Conservation (phyloP, 768 basidiomycete genomes). For the Gymnopilus junonius region DNA sequence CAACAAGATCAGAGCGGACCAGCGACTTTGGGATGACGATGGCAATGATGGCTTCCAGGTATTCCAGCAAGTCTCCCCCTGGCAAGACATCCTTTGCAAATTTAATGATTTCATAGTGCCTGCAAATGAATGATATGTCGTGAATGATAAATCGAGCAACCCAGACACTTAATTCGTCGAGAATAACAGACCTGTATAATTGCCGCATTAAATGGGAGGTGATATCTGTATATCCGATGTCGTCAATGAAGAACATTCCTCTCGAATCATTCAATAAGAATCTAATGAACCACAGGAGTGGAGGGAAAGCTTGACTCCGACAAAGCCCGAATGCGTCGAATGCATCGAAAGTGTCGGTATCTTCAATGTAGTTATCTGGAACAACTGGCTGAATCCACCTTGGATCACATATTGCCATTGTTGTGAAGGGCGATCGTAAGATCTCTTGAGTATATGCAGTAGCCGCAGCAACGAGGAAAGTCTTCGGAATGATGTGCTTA, state of each 20-base stretch:
- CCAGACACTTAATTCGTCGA: too few species aligned
- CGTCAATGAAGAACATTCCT: not conserved
- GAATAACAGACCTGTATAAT: not conserved
- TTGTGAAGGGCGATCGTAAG: too few species aligned
- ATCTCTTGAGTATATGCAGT: too few species aligned
- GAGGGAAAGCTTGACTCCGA: not conserved
- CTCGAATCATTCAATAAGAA: not conserved
- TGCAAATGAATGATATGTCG: not conserved
- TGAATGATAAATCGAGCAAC: not conserved
- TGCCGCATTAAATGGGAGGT: not conserved
- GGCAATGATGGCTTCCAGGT: not conserved
- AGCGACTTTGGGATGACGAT: not conserved
- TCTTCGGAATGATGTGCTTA: too few species aligned
- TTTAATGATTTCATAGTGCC: not conserved
- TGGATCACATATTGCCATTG: too few species aligned
- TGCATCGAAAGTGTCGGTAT: too few species aligned
- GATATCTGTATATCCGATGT: not conserved
- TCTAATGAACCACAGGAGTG: not conserved
- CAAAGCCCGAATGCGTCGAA: not conserved
- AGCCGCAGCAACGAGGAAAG: too few species aligned
- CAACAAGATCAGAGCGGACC: not conserved
- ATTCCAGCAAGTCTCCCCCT: too few species aligned
- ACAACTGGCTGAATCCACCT: too few species aligned
- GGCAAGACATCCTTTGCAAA: not conserved
- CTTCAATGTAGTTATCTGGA: too few species aligned